phyloP scores from a whole-genome alignment of 805 yeast species.

The Blastobotrys chiropterorum region DNA sequence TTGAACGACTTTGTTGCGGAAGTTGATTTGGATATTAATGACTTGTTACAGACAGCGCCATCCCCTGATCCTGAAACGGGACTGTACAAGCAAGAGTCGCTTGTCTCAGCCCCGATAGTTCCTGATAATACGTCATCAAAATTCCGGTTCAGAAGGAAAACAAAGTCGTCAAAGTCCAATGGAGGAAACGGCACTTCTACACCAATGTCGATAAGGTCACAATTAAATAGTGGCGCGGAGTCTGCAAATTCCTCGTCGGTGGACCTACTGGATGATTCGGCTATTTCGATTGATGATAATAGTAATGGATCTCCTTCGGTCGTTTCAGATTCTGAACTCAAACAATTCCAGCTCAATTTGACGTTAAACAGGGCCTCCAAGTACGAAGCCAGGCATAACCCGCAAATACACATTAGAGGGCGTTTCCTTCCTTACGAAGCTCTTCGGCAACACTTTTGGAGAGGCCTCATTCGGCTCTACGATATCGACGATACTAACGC shows the following conservation, averaged over 20 bases:
- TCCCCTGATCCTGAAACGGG: conserved; percentile 32
- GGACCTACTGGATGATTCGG: not conserved
- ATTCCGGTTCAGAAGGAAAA: not conserved
- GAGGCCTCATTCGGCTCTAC: conserved; percentile 50
- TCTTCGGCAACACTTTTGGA: conserved; percentile 67
- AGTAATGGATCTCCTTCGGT: too few species aligned
- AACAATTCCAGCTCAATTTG: conserved; percentile 33
- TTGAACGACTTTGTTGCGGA: conserved; percentile 78
- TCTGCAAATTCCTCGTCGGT: not conserved
- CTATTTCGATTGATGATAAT: too few species aligned
- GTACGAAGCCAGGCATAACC: conserved; percentile 37
- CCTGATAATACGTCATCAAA: not conserved
- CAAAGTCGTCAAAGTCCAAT: not conserved
- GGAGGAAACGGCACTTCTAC: too few species aligned
- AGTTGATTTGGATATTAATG: conserved; percentile 49
- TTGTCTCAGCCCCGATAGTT: conserved; percentile 11
- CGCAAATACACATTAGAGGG: conserved; percentile 53
- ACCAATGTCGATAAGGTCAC: not conserved
- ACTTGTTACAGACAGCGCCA: conserved; percentile 35
- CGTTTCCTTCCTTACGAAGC: conserved; percentile 61
- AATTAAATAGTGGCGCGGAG: not conserved
- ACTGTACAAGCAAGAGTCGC: conserved; percentile 24
- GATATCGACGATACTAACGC: conserved; percentile 38
- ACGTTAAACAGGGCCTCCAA: conserved; percentile 24
- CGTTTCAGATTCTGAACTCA: not conserved